phyloP scores from a whole-genome alignment of 164 flowering plant genomes.

The Kingdonia uniflora region DNA sequence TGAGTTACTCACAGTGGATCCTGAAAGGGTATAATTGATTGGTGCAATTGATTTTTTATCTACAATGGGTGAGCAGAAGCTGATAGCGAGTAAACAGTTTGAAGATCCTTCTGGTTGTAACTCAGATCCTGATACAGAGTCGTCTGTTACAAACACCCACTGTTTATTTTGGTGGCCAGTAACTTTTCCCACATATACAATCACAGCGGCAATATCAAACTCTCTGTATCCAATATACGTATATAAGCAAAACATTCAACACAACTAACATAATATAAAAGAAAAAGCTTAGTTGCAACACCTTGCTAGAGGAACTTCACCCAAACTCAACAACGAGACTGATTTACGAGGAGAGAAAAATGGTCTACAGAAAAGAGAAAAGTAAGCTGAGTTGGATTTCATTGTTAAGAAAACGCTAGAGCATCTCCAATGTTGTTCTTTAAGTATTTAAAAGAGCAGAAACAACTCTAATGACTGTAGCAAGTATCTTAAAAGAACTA shows the following conservation, averaged over 20 bases:
- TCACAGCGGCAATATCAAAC: constrained; percentile 74
- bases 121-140: constrained; percentile 26
- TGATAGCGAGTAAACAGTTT: constrained; percentile 65
- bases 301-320: constrained; percentile 80
- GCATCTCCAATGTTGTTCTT: too few species aligned
- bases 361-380: constrained; percentile 37
- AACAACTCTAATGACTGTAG: too few species aligned
- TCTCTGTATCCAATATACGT: constrained; percentile 43
- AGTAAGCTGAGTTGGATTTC: constrained; percentile 8
- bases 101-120: constrained; percentile 21
- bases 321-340: constrained; percentile 44
- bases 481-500: too few species aligned
- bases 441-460: too few species aligned
- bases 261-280: not conserved
- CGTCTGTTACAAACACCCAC: constrained; percentile 92
- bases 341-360: constrained; percentile 69
- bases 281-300: constrained; percentile 6
- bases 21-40: constrained; percentile 45
- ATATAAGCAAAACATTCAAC: constrained; percentile 9
- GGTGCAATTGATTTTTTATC: constrained; percentile 45
- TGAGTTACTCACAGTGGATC: constrained; percentile 53
- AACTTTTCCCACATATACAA: constrained; percentile 72
- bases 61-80: constrained; percentile 42
- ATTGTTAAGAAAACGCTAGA: too few species aligned
- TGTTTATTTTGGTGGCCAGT: constrained; percentile 59